Base-by-base conservation (phyloP, 306 rosid genomes). In the Lagenaria siceraria region DNA sequence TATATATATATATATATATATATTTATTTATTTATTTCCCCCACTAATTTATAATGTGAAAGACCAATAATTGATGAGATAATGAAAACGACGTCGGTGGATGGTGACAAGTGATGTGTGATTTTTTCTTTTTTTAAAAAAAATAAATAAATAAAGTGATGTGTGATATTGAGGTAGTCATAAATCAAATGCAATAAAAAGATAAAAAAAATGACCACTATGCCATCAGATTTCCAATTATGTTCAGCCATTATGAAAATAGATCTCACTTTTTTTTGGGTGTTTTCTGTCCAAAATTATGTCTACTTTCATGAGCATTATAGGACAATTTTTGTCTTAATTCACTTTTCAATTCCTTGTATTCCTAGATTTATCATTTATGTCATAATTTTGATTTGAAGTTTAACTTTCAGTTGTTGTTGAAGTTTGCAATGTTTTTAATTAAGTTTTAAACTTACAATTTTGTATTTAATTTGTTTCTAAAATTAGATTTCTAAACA, bases 21-120 rank as follows among this genome's bases (percentile, higher is more conserved):
- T n/a, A n/a, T n/a, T n/a, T n/a, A n/a, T n/a, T n/a, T n/a, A n/a
- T n/a, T 21, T 43, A 1, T 69, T 36, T 31, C 7, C n/a, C 58
- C 56, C 68, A 78, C 36, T 17, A 8, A 24, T 40, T 10, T 52
- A 40, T 48, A 19, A 18, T 8, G 33, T n/a, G 43, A 55, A 27
- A 14, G 56, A 35, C 59, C 74, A 80, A 78, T 68, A 76, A 72
- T 83, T 77, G 60, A 75, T 53, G 29, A 27, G 79, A 82, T 78
- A 66, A 83, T 27, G 89, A 80, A 80, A 74, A 65, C 35, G 75
- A 80, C 81, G 74, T 78, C 75, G 85, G 76, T 70, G 40, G 78
- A 66, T 75, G 77, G 78, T n/a, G 60, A 75, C 51, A 62, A 75
- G 55, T 51, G 76, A 24, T 78, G 80, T 38, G 22, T 36, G 61